These are phyloP conservation scores for Forsythia viridissima DNA, from an alignment of 257 asterid species.

Conservation along the genomic window DNA sequence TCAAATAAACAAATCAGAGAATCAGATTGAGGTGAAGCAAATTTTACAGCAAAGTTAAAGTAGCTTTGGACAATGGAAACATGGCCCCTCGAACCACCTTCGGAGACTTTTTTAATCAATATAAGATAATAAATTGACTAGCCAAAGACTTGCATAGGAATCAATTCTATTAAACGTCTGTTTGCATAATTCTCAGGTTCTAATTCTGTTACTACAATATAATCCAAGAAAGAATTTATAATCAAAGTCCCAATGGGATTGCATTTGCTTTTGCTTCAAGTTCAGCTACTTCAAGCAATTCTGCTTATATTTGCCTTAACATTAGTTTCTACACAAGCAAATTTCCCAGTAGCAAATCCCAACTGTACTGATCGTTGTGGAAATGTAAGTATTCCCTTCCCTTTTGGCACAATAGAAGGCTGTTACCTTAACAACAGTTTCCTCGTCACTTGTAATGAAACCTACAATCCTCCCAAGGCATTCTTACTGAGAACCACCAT, in stretches of 20 bases:
- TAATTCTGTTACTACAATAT: neutral
- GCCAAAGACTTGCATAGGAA: conserved; percentile 14
- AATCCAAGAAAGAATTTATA: neutral
- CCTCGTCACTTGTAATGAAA: neutral
- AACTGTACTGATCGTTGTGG: conserved; percentile 23
- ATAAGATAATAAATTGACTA: neutral
- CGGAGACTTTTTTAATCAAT: too few species aligned
- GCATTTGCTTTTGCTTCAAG: too few species aligned
- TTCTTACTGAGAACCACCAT: neutral
- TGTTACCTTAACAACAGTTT: conserved; percentile 13
- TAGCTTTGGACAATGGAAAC: too few species aligned
- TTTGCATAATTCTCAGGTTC: neutral
- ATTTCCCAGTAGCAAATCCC: conserved; percentile 20
- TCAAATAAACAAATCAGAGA: too few species aligned
- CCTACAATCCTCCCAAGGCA: too few species aligned
- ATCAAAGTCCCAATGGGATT: too few species aligned
- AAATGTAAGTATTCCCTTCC: conserved; percentile 28
- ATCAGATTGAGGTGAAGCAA: too few species aligned
- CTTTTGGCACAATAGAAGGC: conserved; percentile 21
- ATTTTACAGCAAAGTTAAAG: too few species aligned
- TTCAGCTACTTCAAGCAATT: neutral
- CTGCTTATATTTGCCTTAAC: neutral
- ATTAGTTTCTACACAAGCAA: neutral
- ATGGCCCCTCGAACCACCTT: too few species aligned
- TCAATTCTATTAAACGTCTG: neutral